Conservation (phyloP, 164 flowering plant genomes). For the Dillenia turbinata region DNA sequence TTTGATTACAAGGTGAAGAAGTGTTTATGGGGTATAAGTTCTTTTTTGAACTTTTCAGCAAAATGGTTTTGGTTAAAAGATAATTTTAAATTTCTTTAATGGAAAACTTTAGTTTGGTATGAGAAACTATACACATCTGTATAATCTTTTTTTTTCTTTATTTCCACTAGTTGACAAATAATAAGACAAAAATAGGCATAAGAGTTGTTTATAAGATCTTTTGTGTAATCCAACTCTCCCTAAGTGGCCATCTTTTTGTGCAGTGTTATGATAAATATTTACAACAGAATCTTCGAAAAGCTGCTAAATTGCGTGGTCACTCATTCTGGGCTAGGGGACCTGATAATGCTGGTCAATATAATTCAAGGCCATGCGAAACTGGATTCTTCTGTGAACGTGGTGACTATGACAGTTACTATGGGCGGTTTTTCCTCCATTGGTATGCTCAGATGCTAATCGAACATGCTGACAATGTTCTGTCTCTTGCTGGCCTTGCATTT, state of each 20-base stretch:
- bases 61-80: no score
- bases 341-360: slow-evolving; percentile 86
- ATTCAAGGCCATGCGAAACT: slow-evolving; percentile 84
- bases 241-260: neutral
- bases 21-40: no score
- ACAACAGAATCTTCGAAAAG: slow-evolving; percentile 57
- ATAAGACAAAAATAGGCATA: no score
- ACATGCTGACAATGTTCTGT: slow-evolving; percentile 81
- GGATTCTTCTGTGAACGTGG: slow-evolving; percentile 91
- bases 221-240: no score
- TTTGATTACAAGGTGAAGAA: no score
- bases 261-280: slow-evolving; percentile 93
- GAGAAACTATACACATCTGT: no score
- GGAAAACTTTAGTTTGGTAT: no score
- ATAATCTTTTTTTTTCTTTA: neutral
- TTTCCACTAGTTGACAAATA: no score
- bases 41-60: no score
- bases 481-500: slow-evolving; percentile 79
- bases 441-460: slow-evolving; percentile 67
- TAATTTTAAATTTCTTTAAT: no score
- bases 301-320: slow-evolving; percentile 77
- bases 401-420: slow-evolving; percentile 90
- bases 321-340: slow-evolving; percentile 87
- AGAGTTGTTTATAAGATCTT: no score
- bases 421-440: slow-evolving; percentile 90